Evolutionary conservation across 768 basidiomycete species (phyloP), one percentile per base, ranked within the genome.

Genomic region (Leccinum boreale): DNA sequence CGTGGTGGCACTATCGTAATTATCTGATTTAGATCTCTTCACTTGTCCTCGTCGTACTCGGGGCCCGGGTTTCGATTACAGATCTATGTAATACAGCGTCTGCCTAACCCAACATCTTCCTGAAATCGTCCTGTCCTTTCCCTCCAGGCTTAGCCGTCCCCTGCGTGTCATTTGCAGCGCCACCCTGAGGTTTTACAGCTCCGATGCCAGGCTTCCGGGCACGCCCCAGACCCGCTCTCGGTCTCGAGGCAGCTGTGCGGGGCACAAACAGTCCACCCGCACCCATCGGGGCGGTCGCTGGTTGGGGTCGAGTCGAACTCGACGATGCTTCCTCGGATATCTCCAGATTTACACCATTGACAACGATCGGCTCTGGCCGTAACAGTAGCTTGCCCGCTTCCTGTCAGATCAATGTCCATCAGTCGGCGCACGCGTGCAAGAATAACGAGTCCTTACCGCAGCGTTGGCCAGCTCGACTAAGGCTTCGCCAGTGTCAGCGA

Each of bases 331-430:
- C 85, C 65, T 89, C 88, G 1, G 76, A 73, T 51, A 98, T 70
- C 42, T 81, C 66, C 39, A 98, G 74, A 1, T 74, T 73, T 21
- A 78, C 76, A 3, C 83, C 90, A 47, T 82, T 80, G 74, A 92
- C 90, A 11, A 84, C 67, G 54, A 97, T 78, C 15, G 92, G 84
- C 44, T 92, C 88, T 4, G 85, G 65, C 8, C 81, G 80, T 24
- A 97, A 76, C 7, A 97, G 71, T 4, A 96, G 73, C 62, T 86
- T 86, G 33, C 92, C 92, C 3, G 86, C 91, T 72, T 95, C 94
- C 94, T 96, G 62, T 17, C 2, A 44, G 42, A 44, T 64, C 23
- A 11, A 23, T 54, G 9, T 45, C 14, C 31, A 31, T 50, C 28
- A 55, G 49, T 44, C 23, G 9, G 44, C 52, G 26, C 31, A 31